Base-by-base conservation (phyloP, 2,329 filamentous ascomycete genomes). In the Penicillium brevicompactum region DNA sequence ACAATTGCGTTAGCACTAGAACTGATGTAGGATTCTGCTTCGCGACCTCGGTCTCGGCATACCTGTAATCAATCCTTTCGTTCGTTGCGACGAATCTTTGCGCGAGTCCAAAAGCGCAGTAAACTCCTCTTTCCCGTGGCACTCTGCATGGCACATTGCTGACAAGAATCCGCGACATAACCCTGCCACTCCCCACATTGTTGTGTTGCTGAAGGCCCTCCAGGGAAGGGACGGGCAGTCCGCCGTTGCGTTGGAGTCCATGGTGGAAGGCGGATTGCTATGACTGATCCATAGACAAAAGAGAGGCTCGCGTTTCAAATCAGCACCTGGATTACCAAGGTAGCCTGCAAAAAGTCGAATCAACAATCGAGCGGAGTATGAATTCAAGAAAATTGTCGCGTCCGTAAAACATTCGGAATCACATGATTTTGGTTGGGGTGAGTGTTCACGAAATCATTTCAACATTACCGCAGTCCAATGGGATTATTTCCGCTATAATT, bases 31-130 rank as follows among this genome's bases (percentile, higher is more conserved):
- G 14, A n/a, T 14, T 44, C 13, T 22, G 24, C 11, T 42, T 11
- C 31, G 14, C 31, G 22, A 38, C 40, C 27, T 14, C 18, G n/a
- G 46, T 40, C 27, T 14, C 18, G n/a, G 46, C 50, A 57, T 78
- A 91, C 89, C 90, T 61, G 93, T 97, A 58, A 97, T 81, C 57
- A 97, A 81, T 16, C 93, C 94, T 65, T 87, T 84, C 54, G 88
- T 79, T 60, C 91, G 85, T 48, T 80, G 81, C 41, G 84, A 81
- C 3, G 85, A 78, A 71, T 92, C 83, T 63, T 82, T 80, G 58
- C 93, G 84, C 62, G 84, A 82, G 65, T 97, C 92, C 37, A 97
- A 76, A 4, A 93, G 76, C 47, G 86, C 79, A 34, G 94, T 77
- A 61, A 99, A 94, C 10, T 81, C 77, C 46, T 92, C 86, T 57